Conservation (phyloP, 2,329 filamentous ascomycete species). For the Pseudopithomyces maydicus region DNA sequence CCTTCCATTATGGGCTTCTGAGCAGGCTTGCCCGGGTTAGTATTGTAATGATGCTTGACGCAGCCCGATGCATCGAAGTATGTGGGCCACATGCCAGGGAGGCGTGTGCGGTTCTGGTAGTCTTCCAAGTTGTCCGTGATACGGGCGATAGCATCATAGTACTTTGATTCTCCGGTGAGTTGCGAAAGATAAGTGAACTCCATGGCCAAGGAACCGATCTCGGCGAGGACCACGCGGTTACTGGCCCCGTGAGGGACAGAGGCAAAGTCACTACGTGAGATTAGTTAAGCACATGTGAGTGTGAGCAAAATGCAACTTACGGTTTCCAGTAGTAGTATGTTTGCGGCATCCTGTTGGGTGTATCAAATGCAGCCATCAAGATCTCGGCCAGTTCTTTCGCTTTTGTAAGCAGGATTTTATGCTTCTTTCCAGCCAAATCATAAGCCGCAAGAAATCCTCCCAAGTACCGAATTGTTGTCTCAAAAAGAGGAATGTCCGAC, state of each 20-base stretch:
- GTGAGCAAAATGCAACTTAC: slow-evolving; percentile 30
- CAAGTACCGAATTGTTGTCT: slow-evolving; percentile 73
- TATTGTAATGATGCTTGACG: slow-evolving; percentile 24
- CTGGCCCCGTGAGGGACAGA: slow-evolving; percentile 48
- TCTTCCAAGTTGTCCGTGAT: slow-evolving; percentile 51
- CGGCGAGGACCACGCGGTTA: slow-evolving; percentile 50
- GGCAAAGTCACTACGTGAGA: slow-evolving; percentile 28
- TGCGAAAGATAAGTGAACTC: slow-evolving; percentile 56
- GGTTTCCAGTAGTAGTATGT: slow-evolving; percentile 62
- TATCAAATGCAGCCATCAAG: slow-evolving; percentile 70
- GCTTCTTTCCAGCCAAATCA: slow-evolving; percentile 63
- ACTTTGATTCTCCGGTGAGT: slow-evolving; percentile 52
- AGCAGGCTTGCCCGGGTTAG: slow-evolving; percentile 28
- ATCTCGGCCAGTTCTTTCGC: slow-evolving; percentile 67
- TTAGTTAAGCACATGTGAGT: slow-evolving; percentile 5
- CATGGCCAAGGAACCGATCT: slow-evolving; percentile 55
- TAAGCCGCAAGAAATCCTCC: slow-evolving; percentile 73
- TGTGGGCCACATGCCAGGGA: slow-evolving; percentile 57
- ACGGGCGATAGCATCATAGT: slow-evolving; percentile 54
- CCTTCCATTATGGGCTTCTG: slow-evolving; percentile 25
- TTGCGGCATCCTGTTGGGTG: slow-evolving; percentile 69
- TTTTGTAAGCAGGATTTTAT: slow-evolving; percentile 62
- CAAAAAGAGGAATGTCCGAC: slow-evolving; percentile 67
- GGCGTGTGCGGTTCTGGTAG: slow-evolving; percentile 51
- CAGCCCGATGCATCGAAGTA: slow-evolving; percentile 50